Evolutionary conservation across 805 yeast genomes (phyloP), one percentile per base, ranked within the genome.

Genomic region (Schizosaccharomyces octosporus): DNA sequence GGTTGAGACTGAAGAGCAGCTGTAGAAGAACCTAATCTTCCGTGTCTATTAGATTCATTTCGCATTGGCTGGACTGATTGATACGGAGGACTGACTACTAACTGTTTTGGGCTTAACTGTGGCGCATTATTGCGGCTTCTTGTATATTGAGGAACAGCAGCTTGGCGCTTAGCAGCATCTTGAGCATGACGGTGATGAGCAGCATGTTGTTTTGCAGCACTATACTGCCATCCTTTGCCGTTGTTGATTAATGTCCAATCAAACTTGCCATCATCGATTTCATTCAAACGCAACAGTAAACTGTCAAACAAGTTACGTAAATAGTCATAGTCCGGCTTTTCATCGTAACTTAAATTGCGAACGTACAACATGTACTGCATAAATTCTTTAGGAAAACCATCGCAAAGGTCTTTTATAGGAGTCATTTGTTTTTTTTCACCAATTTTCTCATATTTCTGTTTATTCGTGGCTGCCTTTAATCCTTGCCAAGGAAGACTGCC

Each of bases 401-500:
- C 84, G 67, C 96, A 85, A 63, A 93, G 76, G 66, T 87, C 97
- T 67, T 79, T 79, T 64, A 89, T 84, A 59, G 85, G 83, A 1
- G 98, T 90, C 1, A 87, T 78, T 73, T 89, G 87, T 72, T 93
- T 93, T 75, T 88, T 90, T 70, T 89, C 94, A 63, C 98, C 97
- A 71, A 93, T 93, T 71, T 88, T 89, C 72, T 93, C 97, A 73
- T 93, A 93, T 74, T 93, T 93, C 69, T 87, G 96, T 74, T 93
- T 90, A 76, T 93, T 93, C 45, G 95, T 89, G 66, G 96, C 96
- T 5, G 98, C 98, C 72, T 93, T 93, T 66, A 93, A 78, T 31
- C 98, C 98, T 76, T 93, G 98, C 98, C 98, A 93, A 64, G 98
- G 98, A 69, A 93, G 77, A 63, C 87, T 86, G 57, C 98, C 98